Evolutionary conservation across 129 eudicot genomes (phyloP).

Genomic region (Erigeron canadensis): DNA sequence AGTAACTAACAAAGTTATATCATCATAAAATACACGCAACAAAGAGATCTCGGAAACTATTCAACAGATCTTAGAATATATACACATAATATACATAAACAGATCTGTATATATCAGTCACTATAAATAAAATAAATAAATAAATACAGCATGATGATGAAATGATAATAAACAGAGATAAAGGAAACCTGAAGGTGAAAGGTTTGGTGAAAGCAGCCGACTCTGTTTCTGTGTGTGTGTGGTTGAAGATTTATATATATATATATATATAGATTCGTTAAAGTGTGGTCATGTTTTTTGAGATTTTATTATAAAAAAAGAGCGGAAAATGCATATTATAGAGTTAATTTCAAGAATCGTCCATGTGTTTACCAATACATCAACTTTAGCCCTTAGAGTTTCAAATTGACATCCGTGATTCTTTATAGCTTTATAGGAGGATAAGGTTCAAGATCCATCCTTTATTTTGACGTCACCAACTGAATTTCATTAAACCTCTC

Average conservation of each 20-base stretch:
- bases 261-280: background rate
- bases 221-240: background rate
- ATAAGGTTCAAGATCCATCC: too few relatives aligned
- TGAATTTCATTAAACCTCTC: too few relatives aligned
- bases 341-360: too few relatives aligned
- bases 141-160: background rate
- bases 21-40: background rate
- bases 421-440: too few relatives aligned
- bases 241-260: background rate
- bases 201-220: slow-evolving; percentile 26
- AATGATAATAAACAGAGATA: slow-evolving; percentile 12
- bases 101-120: background rate
- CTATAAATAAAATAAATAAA: background rate
- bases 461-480: too few relatives aligned
- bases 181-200: slow-evolving; percentile 10
- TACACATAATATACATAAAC: background rate
- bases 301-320: background rate
- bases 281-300: background rate
- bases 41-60: slow-evolving; percentile 1
- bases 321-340: background rate
- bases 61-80: slow-evolving; percentile 12
- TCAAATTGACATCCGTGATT: too few relatives aligned
- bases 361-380: too few relatives aligned
- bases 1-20: background rate
- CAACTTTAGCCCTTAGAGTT: too few relatives aligned